Base-by-base conservation (phyloP, 1,284 basidiomycete genomes). In the Pterulicium gracile region DNA sequence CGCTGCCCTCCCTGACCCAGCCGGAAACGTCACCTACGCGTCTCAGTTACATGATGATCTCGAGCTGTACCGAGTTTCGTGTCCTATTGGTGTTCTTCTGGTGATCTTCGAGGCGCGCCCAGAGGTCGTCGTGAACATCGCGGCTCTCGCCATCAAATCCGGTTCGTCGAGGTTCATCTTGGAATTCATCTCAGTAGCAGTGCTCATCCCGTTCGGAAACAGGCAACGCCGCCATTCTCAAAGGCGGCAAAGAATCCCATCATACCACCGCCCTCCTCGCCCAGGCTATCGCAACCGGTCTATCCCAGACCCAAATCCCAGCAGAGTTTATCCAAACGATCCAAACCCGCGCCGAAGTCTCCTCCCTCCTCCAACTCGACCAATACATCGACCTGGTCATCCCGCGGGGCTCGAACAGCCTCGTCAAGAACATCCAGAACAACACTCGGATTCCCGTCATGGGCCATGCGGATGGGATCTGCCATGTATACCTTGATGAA, bases 101-200 rank as follows among this genome's bases (percentile, higher is more conserved):
- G 91, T 98, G 53, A 97, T 99, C 53, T 99, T 99, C 55, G 96
- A 99, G 65, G 90, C 95, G 2, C 75, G 96, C 24, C 96, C 96
- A 1, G 96, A 99, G 62, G 96, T 99, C 3, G 91, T 98, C 22
- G 88, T 98, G 39, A 98, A 98, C 62, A 98, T 99, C 55, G 91
- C 96, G 3, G 77, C 90, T 0, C 69, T 99, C 54, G 95, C 96
- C 1, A 91, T 99, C 65, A 98, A 98, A 66, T 94, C 89, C 21
- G 95, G 94, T 87, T 56, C 58, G 72, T 59, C 18, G n/a, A n/a
- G n/a, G n/a, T 17, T 42, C 3, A 32, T 27, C 41, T 43, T 7
- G 23, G 23, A 24, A 46, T 42, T 32, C 23, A n/a, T n/a, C n/a
- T n/a, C n/a, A n/a, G n/a, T n/a, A n/a, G n/a, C n/a, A n/a, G n/a